Base-by-base conservation (phyloP, 164 flowering plant species). In the Magnolia officinalis region DNA sequence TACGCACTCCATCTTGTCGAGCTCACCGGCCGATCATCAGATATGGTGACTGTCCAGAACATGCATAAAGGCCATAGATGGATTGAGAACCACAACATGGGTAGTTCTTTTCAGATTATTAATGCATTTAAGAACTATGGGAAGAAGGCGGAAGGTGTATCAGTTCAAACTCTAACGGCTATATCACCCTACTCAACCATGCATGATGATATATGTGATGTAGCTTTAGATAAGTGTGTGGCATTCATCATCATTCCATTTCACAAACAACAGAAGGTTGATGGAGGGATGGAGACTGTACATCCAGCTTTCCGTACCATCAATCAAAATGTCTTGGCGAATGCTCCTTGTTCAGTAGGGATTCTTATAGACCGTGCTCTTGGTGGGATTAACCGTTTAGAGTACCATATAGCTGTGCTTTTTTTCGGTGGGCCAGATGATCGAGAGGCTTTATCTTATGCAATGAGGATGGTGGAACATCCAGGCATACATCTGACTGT, bases 361-460 rank as follows among this genome's bases (percentile, higher is more conserved):
- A 68, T 81, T 23, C 81, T 81, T 67, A 51, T 78, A 8, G 81
- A 81, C 58, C 50, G 81, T 11, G 79, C 81, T 2, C 61, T 10
- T 7, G 77, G 77, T 24, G 72, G 73, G 6, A 65, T 58, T 51
- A 31, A 66, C 19, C 77, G 45, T 37, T 37, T 37, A 37, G 6
- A 37, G 0, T 37, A 73, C 74, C 74, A 81, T 14, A 61, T 81
- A 8, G 81, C 65, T 0, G 75, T 81, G 26, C 58, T 81, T 0
- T 81, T 72, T 66, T 79, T 81, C 6, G 84, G 81, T 6, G 84
- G 84, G 18, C 75, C 81, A 23, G 81, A 81, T 45, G 84, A 81
- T 63, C 76, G 84, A 5, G 84, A 81, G 70, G 84, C 84, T 9
- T 26, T 76, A 37, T 45, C 79, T 4, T 81, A 74, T 31, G 81